Evolutionary conservation across 140 eudicot genomes (phyloP), one percentile per base, ranked within the genome.

Genomic region (Bidens hawaiensis): DNA sequence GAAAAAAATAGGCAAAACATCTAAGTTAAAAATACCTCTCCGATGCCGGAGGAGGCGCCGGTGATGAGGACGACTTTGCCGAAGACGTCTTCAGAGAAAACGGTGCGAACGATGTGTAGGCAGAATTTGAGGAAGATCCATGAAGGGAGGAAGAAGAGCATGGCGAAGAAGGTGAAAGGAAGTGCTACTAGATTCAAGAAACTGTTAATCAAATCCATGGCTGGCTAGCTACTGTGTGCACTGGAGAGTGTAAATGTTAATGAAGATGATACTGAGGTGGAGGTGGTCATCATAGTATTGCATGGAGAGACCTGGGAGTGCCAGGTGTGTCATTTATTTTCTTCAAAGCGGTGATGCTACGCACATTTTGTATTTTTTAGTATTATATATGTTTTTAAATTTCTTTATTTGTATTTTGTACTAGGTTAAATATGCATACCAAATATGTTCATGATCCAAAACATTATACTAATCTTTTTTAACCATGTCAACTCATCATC

Each of bases 11-110:
- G n/a, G n/a, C n/a, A n/a, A n/a, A n/a, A n/a, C n/a, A n/a, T n/a
- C n/a, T n/a, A n/a, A n/a, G n/a, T n/a, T n/a, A n/a, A n/a, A n/a
- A n/a, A 40, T 54, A 87, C 93, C 86, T 88, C 96, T 69, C 96
- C 96, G 42, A 88, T 88, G 18, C 96, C 94, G 6, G 96, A 88
- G 33, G 96, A 88, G 14, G 96, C 96, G 23, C 96, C 95, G 76
- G 88, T 73, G 82, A 85, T 88, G 64, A 88, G 73, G 50, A 84
- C 85, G 19, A 82, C 94, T 60, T 84, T 88, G 33, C 87, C 96
- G 65, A 83, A 31, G 25, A 88, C 67, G 22, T 79, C 52, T 67
- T 88, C 90, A 5, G 57, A 19, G 83, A 81, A 69, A 50, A 85
- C 0, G 28, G 85, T 46, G 23, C 74, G 22, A 33, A 80, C 41